Evolutionary conservation across 257 asterid species (phyloP).

Genomic region (Verbena officinalis): DNA sequence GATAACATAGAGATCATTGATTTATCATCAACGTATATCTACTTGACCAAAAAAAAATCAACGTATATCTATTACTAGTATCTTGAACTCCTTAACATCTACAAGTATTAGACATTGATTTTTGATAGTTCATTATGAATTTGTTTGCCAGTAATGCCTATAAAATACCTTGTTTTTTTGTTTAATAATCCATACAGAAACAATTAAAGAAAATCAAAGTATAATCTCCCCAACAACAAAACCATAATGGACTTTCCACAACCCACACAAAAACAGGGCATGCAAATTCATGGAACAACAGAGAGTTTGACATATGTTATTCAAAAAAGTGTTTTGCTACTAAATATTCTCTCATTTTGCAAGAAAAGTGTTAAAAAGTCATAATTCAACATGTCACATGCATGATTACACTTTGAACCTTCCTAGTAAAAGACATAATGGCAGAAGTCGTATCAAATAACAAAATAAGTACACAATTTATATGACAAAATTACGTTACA

Average conservation of each 20-base stretch:
- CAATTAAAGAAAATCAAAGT: background rate
- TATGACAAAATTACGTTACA: background rate
- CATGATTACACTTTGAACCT: background rate
- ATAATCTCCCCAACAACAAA: background rate
- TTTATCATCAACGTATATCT: background rate
- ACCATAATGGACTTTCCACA: background rate
- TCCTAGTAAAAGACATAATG: background rate
- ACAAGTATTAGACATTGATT: background rate
- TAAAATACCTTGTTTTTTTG: no score
- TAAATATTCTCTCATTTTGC: background rate
- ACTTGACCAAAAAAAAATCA: no score
- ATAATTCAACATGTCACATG: background rate
- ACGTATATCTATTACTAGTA: conserved; percentile 5
- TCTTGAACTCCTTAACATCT: background rate
- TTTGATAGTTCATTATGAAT: background rate
- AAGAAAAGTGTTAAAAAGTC: background rate
- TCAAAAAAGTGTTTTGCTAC: background rate
- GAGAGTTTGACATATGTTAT: background rate
- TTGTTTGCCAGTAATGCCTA: background rate
- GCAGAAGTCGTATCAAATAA: background rate
- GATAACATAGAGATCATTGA: background rate
- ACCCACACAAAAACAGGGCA: background rate
- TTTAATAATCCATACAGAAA: background rate
- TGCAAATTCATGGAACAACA: background rate
- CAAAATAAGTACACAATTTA: background rate